Evolutionary conservation across 805 yeast species (phyloP), one percentile per base, ranked within the genome.

Genomic region (Lipomyces starkeyi): DNA sequence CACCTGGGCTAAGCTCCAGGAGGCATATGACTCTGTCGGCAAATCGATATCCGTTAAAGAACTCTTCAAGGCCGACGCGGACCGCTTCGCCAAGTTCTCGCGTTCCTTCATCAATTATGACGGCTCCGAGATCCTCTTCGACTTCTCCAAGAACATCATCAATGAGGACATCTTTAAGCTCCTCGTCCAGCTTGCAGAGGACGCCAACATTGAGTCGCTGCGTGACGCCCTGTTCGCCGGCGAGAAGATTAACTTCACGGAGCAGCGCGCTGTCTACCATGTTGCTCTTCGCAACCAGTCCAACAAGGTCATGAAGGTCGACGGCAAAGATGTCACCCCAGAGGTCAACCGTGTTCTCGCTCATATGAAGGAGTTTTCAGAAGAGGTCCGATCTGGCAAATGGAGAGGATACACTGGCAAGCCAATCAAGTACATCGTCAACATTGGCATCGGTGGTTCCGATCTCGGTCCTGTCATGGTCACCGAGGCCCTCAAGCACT

Each of bases 391-490:
- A 82, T 88, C 95, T 59, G 99, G 99, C 76, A 85, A 83, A 73
- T 94, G 98, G 98, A 93, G 87, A 76, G 99, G 99, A 79, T 94
- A 91, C 86, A 89, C 98, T 74, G 98, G 98, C 75, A 92, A 93
- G 86, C 82, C 84, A 75, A 94, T 95, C 82, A 91, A 95, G 75
- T 97, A 92, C 77, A 88, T 95, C 66, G 98, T 95, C 77, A 95
- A 95, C 86, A 91, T 95, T 76, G 99, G 99, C 81, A 95, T 95
- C 78, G 99, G 99, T 79, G 99, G 99, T 75, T 93, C 98, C 35
- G 99, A 95, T 81, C 86, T 95, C 76, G 99, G 99, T 76, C 99
- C 99, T 58, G 98, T 95, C 64, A 95, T 95, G 99, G 98, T 95
- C 76, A 92, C 98, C 71, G 98, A 95, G 84, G 98, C 99, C 55